These are phyloP conservation scores for Boechera stricta DNA, from an alignment of 345 rosid species.

Conservation along the genomic window DNA sequence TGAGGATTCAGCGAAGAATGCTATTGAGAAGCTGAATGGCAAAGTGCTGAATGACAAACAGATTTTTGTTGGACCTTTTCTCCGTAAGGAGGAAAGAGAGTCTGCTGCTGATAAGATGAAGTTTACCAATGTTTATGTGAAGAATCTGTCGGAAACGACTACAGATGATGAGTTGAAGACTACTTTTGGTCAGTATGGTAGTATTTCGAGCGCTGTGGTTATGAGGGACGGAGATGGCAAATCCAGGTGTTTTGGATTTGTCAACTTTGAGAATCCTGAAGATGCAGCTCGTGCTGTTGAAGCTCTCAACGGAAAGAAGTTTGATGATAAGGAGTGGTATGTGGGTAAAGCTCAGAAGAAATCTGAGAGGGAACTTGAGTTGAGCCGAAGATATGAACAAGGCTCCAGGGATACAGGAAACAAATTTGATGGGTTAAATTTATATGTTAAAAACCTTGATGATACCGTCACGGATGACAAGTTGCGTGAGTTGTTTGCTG, in stretches of 20 bases:
- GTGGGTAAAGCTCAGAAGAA: conserved; percentile 96
- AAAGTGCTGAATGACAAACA: conserved; percentile 75
- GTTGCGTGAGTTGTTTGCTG: conserved; percentile 82
- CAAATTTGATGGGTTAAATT: conserved; percentile 77
- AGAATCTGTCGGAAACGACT: conserved; percentile 66
- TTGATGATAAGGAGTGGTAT: conserved; percentile 93
- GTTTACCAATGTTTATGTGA: conserved; percentile 78
- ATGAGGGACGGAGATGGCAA: conserved; percentile 85
- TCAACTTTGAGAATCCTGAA: conserved; percentile 84
- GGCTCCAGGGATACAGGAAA: conserved; percentile 69
- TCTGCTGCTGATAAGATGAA: conserved; percentile 55
- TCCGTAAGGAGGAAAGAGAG: conserved; percentile 77
- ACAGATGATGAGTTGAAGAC: conserved; percentile 67
- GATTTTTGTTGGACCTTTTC: conserved; percentile 82
- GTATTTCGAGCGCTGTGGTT: conserved; percentile 68
- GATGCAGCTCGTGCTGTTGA: conserved; percentile 93
- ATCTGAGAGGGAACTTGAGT: conserved; percentile 81
- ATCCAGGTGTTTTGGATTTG: conserved; percentile 92
- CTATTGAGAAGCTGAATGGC: conserved; percentile 76
- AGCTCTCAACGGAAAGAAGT: conserved; percentile 74
- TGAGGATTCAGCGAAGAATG: conserved; percentile 70
- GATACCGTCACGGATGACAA: conserved; percentile 89
- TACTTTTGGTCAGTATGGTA: conserved; percentile 70
- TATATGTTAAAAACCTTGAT: conserved; percentile 87
- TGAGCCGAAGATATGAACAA: conserved; percentile 79